phyloP scores from a whole-genome alignment of 2,329 filamentous ascomycete species.

The Epichloe elymi region DNA sequence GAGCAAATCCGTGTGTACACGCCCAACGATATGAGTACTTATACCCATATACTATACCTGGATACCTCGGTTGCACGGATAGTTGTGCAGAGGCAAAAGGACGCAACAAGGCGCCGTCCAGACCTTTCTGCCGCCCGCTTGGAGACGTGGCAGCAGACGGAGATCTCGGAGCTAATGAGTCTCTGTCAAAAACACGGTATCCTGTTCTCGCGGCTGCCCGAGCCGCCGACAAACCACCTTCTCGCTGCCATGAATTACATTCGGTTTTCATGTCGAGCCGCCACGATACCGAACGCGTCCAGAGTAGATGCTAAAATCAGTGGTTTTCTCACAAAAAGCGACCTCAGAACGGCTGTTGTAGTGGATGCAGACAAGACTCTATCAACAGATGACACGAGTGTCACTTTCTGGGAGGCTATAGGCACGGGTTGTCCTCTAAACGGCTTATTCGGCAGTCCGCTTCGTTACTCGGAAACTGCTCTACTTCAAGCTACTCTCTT shows the following conservation, averaged over 20 bases:
- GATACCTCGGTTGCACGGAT: slow-evolving; percentile 25
- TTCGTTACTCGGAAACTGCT: slow-evolving; percentile 38
- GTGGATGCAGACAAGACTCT: slow-evolving; percentile 48
- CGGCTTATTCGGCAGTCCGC: slow-evolving; percentile 29
- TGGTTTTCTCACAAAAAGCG: slow-evolving; percentile 12
- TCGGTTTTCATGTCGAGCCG: slow-evolving; percentile 4
- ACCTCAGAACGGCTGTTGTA: slow-evolving; percentile 33
- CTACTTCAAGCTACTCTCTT: slow-evolving; percentile 42
- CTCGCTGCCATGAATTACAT: slow-evolving; percentile 3
- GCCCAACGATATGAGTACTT: slow-evolving; percentile 29
- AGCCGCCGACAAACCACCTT: background rate
- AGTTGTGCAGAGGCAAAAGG: slow-evolving; percentile 20
- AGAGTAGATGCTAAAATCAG: slow-evolving; percentile 16
- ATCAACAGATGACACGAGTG: slow-evolving; percentile 33
- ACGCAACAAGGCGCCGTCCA: slow-evolving; percentile 24
- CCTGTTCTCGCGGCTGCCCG: slow-evolving; percentile 23
- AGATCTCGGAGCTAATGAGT: slow-evolving; percentile 27
- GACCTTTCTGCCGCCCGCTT: slow-evolving; percentile 24
- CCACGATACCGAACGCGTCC: slow-evolving; percentile 24
- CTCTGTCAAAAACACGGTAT: slow-evolving; percentile 33
- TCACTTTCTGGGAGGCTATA: slow-evolving; percentile 33
- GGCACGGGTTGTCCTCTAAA: slow-evolving; percentile 20
- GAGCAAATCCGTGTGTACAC: slow-evolving; percentile 25
- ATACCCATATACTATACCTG: slow-evolving; percentile 47
- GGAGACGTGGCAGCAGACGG: slow-evolving; percentile 31